Evolutionary conservation across 106 monocot genomes (phyloP), one percentile per base, ranked within the genome.

Genomic region (Chionographis japonica): DNA sequence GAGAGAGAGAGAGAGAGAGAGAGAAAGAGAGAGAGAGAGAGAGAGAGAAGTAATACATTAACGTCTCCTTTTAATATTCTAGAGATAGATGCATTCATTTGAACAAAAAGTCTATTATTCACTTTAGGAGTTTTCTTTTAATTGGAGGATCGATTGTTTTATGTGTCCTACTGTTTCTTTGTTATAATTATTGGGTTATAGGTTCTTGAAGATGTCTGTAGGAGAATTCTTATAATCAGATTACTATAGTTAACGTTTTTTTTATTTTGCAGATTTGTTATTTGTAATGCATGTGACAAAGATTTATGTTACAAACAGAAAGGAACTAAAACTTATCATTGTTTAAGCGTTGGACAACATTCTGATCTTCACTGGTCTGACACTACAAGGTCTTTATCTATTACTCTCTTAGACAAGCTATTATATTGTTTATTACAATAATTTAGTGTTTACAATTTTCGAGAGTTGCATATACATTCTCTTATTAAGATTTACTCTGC

Each of bases 341-440:
- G 43, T 39, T 75, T 98, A 65, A 38, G 69, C 68, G 66, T 81
- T 71, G 92, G 97, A 11, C 73, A 98, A 37, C 97, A 98, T 76
- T 80, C 87, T 83, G 86, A 92, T 78, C 86, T 98, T 75, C 89
- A 98, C 61, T 90, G 80, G 74, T 75, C 85, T 52, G 97, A 98
- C 60, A 85, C 77, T 71, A 68, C 80, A 79, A 92, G 97, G 97
- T 97, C 58, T 37, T 35, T 70, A 9, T 15, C n/a, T 39, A 50
- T 14, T 51, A 36, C n/a, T 15, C 43, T 58, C 18, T 35, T 0
- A 9, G 13, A 58, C 14, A 18, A 37, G 18, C 42, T 69, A 19
- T 68, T 50, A 10, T 46, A 46, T 46, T 5, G 46, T 46, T 46
- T 27, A 27, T 27, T 27, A 27, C 27, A 27, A 27, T 27, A 27